Base-by-base conservation (phyloP, 192 early-diverging fungal species). In the Polychytrium aggregatum region DNA sequence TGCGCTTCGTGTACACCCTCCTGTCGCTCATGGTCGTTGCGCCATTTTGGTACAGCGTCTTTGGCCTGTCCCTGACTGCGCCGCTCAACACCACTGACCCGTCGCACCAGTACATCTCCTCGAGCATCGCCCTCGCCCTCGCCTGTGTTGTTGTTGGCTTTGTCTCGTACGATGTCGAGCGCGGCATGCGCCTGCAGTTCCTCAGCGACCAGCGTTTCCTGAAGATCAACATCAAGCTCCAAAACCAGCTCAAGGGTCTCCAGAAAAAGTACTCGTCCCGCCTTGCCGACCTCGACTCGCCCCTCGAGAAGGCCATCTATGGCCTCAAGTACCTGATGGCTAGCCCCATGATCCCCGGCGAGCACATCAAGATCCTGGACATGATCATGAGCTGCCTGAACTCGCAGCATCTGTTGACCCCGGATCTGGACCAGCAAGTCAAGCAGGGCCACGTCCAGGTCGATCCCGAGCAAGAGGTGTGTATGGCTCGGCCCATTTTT, bases 221-320 rank as follows among this genome's bases (percentile, higher is more conserved):
- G 9, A 48, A 53, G 7, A 67, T 68, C 34, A 70, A 70, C 38
- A 40, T 38, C 16, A 75, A 75, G 45, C 50, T 75, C 14, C 56
- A 59, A 22, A 57, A 55, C 34, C 72, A 75, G 55, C 48, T 75
- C 44, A 64, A 62, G 37, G 68, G 67, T 11, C 41, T 71, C 31
- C 62, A 75, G 46, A 34, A 46, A 30, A 37, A 51, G n/a, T 64
- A 40, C 39, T 52, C 38, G 4, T 57, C 63, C 18, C 49, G 55
- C 27, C 64, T 73, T 37, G 74, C 67, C 20, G 74, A 76, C 46
- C 46, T 76, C 40, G 71, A 73, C 29, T 73, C 70, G 16, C 74
- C 74, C 10, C 52, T 76, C 16, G 74, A 76, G 41, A 73, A 73
- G 41, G 69, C 74, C 2, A 76, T 72, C 44, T 30, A 60, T 22